A percentile compares a stretch with the other conserved stretches of the same genome.
phyloP scores from a whole-genome alignment of 257 asterid genomes.

The Coffea eugenioides region DNA sequence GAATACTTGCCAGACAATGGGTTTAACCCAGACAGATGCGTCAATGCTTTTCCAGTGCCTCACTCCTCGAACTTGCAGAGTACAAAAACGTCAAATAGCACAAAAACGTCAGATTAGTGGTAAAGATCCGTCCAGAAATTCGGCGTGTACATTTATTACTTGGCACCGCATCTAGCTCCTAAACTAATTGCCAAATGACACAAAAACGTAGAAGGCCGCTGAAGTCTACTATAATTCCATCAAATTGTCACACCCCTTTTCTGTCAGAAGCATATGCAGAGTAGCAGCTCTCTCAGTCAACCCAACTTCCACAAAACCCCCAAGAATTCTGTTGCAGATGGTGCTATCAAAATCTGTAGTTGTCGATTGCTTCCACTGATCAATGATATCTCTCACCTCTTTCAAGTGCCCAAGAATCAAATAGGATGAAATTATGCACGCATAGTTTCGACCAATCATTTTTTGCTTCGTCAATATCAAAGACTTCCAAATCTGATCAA shows the following conservation, averaged over 20 bases:
- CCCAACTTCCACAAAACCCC: conserved; percentile 54
- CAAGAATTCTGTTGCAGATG: conserved; percentile 49
- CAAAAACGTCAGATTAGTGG: too few relatives aligned
- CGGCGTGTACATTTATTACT: not conserved
- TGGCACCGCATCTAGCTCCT: not conserved
- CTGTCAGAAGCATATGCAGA: conserved; percentile 39
- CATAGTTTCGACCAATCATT: conserved; percentile 67
- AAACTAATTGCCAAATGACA: not conserved
- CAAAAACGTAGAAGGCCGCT: not conserved
- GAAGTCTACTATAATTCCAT: conserved; percentile 23
- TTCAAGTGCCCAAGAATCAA: conserved; percentile 69
- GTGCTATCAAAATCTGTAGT: conserved; percentile 49
- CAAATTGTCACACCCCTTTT: conserved; percentile 41
- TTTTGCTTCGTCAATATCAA: conserved; percentile 70
- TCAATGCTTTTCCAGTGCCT: not conserved
- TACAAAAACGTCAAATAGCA: too few relatives aligned
- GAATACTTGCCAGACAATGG: too few relatives aligned
- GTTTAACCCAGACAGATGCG: not conserved
- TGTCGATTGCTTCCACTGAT: conserved; percentile 83
- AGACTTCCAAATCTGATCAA: conserved; percentile 80
- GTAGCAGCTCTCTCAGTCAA: conserved; percentile 45
- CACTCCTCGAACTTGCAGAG: not conserved
- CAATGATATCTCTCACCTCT: conserved; percentile 65
- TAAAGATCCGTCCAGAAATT: not conserved
- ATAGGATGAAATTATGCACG: conserved; percentile 63